Conservation (phyloP, 1,284 basidiomycete species). For the Tilletiopsis washingtonensis region DNA sequence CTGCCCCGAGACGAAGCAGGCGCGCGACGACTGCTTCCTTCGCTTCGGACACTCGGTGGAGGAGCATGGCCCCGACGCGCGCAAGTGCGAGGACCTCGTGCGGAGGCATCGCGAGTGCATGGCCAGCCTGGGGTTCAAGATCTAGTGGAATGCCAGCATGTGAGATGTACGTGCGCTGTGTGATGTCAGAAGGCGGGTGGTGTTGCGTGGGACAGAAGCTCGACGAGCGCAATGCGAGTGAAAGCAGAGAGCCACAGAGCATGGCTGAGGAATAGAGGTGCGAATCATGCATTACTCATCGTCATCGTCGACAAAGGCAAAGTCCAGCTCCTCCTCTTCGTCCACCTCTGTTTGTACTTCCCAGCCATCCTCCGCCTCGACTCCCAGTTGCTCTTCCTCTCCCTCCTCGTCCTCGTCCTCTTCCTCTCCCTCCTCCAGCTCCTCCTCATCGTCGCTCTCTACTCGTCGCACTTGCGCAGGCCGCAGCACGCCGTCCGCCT, state of each 20-base stretch:
- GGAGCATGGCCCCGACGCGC: constrained; percentile 55
- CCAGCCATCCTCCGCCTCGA: neutral
- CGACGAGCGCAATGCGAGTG: too few species aligned
- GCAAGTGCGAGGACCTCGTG: constrained; percentile 72
- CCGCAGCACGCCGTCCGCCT: neutral
- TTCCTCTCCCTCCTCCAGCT: neutral
- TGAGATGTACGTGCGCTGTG: too few species aligned
- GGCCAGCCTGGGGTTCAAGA: constrained; percentile 55
- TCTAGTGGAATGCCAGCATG: too few species aligned
- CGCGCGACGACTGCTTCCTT: constrained; percentile 87
- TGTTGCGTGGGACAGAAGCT: too few species aligned
- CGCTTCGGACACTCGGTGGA: constrained; percentile 58
- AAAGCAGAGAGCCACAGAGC: too few species aligned
- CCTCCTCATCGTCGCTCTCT: neutral
- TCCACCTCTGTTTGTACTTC: too few species aligned
- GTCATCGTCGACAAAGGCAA: too few species aligned
- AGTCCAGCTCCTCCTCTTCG: too few species aligned
- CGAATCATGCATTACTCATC: too few species aligned
- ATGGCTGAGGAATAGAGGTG: too few species aligned
- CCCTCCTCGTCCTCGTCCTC: constrained; percentile 1
- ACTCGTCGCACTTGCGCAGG: neutral
- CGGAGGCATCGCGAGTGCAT: constrained; percentile 80
- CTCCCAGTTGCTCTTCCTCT: neutral
- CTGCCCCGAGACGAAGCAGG: constrained; percentile 84
- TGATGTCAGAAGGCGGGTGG: too few species aligned